Evolutionary conservation across 345 rosid species (phyloP), one percentile per base, ranked within the genome.

Genomic region (Salix suchowensis): DNA sequence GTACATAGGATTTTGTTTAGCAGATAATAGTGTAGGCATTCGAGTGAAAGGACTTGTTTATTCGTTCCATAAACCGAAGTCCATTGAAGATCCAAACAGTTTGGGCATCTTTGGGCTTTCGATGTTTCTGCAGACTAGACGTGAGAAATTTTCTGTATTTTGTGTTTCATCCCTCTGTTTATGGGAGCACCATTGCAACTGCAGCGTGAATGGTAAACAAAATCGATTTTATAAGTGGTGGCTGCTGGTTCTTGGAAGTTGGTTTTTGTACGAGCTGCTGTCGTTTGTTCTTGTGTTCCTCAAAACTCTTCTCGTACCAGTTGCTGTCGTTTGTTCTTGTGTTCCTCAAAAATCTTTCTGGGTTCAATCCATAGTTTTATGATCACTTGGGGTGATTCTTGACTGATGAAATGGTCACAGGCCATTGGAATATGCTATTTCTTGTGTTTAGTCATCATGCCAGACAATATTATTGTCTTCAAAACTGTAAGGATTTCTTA

Each of bases 1-100:
- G 37, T 34, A 5, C 37, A 90, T 52, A 86, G 86, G 80, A 87
- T 89, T 70, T 76, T 86, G 72, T 76, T 90, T 19, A 73, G 81
- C 78, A 83, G 80, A 78, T 86, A 4, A 66, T 66, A 16, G 11
- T 7, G 5, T 62, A 8, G 60, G 23, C 21, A 3, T 54, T 9
- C 60, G n/a, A 54, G 60, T 54, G 21, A 54, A 54, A 9, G 18
- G 8, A 6, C 58, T 18, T 21, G 58, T 52, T 52, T 19, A 52
- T 5, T 52, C 58, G 8, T 6, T 52, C 8, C 23, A 52, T 21
- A 52, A 2, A 52, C n/a, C 8, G 23, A 52, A 18, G n/a, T 4
- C n/a, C 60, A 54, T 54, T 21, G 60, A 54, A 54, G 60, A 54
- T 54, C 24, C 24, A 7, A 21, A 54, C 61, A 54, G 12, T 8